A percentile compares a stretch with the other conserved stretches of the same genome.
These are phyloP conservation scores for Biscutella laevigata DNA, from an alignment of 441 rosid genomes.

Conservation along the genomic window DNA sequence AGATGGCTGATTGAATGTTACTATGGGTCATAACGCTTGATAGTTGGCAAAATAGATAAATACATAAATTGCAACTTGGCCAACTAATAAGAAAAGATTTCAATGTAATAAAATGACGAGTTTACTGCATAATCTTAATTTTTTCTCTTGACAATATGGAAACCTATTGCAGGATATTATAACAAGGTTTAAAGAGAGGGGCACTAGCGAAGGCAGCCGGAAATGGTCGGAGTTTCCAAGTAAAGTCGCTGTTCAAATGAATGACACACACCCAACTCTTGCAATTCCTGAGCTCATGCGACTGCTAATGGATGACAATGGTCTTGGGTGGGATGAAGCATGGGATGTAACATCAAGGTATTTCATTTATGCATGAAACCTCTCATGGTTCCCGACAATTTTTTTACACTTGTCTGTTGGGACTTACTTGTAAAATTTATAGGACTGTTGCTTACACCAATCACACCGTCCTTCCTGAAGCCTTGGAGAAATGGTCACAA, in stretches of 20 bases:
- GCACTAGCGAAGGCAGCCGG: slow-evolving; percentile 41
- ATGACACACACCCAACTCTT: slow-evolving; percentile 98
- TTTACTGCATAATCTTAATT: not conserved
- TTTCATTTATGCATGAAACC: slow-evolving; percentile 5
- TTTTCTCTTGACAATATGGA: slow-evolving; percentile 13
- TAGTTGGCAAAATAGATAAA: not conserved
- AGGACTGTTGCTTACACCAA: slow-evolving; percentile 96
- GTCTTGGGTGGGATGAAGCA: slow-evolving; percentile 98
- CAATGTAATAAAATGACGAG: not conserved
- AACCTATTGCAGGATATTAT: slow-evolving; percentile 70
- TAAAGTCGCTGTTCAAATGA: slow-evolving; percentile 90
- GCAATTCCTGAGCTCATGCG: slow-evolving; percentile 98
- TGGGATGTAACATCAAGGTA: slow-evolving; percentile 88
- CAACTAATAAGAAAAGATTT: not conserved
- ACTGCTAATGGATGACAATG: slow-evolving; percentile 79
- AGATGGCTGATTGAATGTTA: not conserved
- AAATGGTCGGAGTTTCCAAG: slow-evolving; percentile 88
- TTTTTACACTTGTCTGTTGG: slow-evolving; percentile 7
- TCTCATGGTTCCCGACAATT: slow-evolving; percentile 2
- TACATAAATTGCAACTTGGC: not conserved
- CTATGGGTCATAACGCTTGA: not conserved
- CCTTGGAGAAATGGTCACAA: slow-evolving; percentile 98
- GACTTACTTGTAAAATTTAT: slow-evolving; percentile 19
- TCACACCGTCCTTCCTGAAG: slow-evolving; percentile 99
- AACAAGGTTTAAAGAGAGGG: slow-evolving; percentile 74